phyloP scores from a whole-genome alignment of 192 early-diverging fungal genomes.

The Gigaspora rosea region DNA sequence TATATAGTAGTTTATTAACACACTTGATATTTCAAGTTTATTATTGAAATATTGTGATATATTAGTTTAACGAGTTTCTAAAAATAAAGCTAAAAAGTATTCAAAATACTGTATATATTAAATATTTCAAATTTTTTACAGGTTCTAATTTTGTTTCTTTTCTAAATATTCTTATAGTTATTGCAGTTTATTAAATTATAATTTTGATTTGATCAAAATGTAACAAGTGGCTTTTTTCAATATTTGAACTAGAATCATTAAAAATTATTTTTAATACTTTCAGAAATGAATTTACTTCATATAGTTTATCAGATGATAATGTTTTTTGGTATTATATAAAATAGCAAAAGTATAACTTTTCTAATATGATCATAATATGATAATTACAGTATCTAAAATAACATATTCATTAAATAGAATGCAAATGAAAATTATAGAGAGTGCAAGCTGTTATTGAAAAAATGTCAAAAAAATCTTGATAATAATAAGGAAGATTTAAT shows the following conservation, averaged over 20 bases:
- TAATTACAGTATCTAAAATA: neutral
- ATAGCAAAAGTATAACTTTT: neutral
- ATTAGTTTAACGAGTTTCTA: conserved; percentile 6
- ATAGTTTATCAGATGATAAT: neutral
- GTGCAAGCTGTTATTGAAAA: neutral
- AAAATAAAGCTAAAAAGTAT: neutral
- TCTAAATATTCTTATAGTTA: neutral
- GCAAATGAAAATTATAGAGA: neutral
- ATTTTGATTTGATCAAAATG: neutral
- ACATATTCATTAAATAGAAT: neutral
- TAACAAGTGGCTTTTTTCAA: neutral
- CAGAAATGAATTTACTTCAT: neutral
- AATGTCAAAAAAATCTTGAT: neutral
- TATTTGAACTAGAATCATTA: neutral
- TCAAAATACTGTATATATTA: conserved; percentile 26
- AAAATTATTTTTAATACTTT: neutral
- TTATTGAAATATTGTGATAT: conserved; percentile 17
- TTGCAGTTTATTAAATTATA: neutral
- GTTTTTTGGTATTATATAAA: neutral
- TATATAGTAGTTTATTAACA: conserved; percentile 20
- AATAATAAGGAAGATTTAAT: neutral
- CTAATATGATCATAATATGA: neutral
- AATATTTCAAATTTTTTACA: conserved; percentile 20
- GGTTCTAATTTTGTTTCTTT: neutral
- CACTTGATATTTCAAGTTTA: conserved; percentile 7